Evolutionary conservation across 2,329 filamentous ascomycete species (phyloP), one percentile per base, ranked within the genome.

Genomic region (Aspergillus arachidicola): DNA sequence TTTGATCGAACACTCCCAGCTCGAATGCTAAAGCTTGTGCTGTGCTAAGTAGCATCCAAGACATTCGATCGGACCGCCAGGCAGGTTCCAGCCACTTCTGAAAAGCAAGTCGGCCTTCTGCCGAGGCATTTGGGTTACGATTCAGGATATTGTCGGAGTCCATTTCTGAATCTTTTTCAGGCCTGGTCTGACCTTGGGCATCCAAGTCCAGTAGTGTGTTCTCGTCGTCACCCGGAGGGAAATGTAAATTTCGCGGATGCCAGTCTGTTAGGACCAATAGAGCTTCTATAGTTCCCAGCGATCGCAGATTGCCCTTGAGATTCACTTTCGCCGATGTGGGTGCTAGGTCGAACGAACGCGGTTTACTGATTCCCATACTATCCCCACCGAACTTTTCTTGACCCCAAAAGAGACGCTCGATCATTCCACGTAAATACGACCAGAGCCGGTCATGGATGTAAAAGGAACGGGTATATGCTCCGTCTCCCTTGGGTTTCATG

Each of bases 1-100:
- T 92, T 63, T 94, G 89, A 69, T 98, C 95, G 71, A 98, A 99
- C 2, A 99, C 93, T 12, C 95, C 95, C 36, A 99, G 87, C 77
- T 99, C 95, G 69, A 96, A 96, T 0, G 92, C 93, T 43, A 98
- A 83, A 1, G 93, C 91, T 82, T 94, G 91, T 16, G 93, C 93
- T 43, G 93, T 96, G 73, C 93, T 96, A 34, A 98, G 85, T 16
- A 98, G 83, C 93, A 97, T 97, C 94, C 94, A 97, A 74, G 92
- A 96, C 92, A 97, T 96, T 60, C 93, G 91, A 73, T 97, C 94
- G 67, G 91, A 93, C 70, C 94, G 86, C 93, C 94, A 97, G 10
- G 93, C 94, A 2, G 95, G 95, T 76, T 99, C 95, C 4, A 98
- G 87, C 93, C 95, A 98, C 75, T 93, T 94, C 74, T 97, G 93